Base-by-base conservation (phyloP, 2,329 filamentous ascomycete species). In the Beauveria varroae region DNA sequence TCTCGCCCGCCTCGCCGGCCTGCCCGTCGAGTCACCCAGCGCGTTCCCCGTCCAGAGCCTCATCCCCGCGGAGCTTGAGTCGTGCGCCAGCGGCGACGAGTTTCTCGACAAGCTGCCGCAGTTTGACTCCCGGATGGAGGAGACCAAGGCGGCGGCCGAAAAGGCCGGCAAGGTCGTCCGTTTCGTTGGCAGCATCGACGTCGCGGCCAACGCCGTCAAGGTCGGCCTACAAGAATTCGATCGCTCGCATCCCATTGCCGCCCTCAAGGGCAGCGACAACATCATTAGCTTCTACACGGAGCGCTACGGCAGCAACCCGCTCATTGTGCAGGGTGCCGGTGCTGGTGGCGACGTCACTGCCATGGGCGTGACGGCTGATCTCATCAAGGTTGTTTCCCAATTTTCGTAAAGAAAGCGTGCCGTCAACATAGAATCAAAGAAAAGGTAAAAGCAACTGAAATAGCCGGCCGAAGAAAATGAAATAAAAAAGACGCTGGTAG, bases 211-310 rank as follows among this genome's bases (percentile, higher is more conserved):
- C 73, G 79, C 86, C 67, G 89, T 98, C 73, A 96, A 93, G 80
- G 95, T 99, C 62, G 93, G 95, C 2, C 77, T 99, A 66, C 88
- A 97, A 81, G 90, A 89, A 76, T 93, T 92, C 68, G 92, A 96
- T 67, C 86, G 85, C 68, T 90, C 89, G 63, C 91, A 96, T 71
- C 90, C 95, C 14, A 97, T 99, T 76, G 95, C 95, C 16, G 89
- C 90, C 53, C 81, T 99, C 62, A 96, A 96, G 83, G 95, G 95
- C 41, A 98, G 93, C 74, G 95, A 98, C 74, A 99, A 99, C 79
- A 96, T 99, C 73, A 96, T 99, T 72, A 96, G 88, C 80, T 97
- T 99, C 81, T 96, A 97, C 77, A 99, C 95, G 6, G 89, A 96
- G 81, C 84, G 95, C 69, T 99, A 99, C 72, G 92, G 92, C 62